Evolutionary conservation across 192 early-diverging fungal species (phyloP), one percentile per base, ranked within the genome.

Genomic region (Rhizophagus sp.): DNA sequence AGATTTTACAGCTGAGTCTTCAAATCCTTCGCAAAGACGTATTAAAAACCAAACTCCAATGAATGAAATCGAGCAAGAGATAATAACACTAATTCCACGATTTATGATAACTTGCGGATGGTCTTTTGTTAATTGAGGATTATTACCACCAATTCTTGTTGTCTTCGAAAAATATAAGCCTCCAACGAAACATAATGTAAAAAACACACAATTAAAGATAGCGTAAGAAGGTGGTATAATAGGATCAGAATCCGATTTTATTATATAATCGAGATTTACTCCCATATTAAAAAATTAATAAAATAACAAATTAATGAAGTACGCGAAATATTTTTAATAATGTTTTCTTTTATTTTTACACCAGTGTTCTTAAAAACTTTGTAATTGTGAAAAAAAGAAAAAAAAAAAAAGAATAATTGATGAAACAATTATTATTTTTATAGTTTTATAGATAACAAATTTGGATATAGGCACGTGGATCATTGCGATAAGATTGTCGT

Each of bases 161-260:
- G 52, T 62, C 24, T 68, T 68, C 7, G 61, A 79, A 34, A 79
- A 8, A 50, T 79, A 79, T 41, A 79, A 39, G 1, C 65, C 49
- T 33, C 67, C 78, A 39, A 79, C 78, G 22, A 68, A 79, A 61
- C 34, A n/a, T 24, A 79, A 62, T 4, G 68, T 62, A 70, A 79
- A 79, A 36, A 61, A 25, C 12, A 49, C 17, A 70, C 78, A 79
- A 39, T 13, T 63, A 22, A 62, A 8, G 8, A 61, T 36, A 0
- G 71, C 71, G 13, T 50, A 17, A 10, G 10, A 73, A 15, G 41
- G 33, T 10, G 39, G 10, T 70, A 70, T 67, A 7, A 57, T 57
- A 57, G 52, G 52, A 22, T 19, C 52, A 22, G 7, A 7, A 57
- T 22, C 17, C 5, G 17, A 57, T 57, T n/a, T 57, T 22, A 57